Base-by-base conservation (phyloP, 2,329 filamentous ascomycete species). In the Onygenales sp. region DNA sequence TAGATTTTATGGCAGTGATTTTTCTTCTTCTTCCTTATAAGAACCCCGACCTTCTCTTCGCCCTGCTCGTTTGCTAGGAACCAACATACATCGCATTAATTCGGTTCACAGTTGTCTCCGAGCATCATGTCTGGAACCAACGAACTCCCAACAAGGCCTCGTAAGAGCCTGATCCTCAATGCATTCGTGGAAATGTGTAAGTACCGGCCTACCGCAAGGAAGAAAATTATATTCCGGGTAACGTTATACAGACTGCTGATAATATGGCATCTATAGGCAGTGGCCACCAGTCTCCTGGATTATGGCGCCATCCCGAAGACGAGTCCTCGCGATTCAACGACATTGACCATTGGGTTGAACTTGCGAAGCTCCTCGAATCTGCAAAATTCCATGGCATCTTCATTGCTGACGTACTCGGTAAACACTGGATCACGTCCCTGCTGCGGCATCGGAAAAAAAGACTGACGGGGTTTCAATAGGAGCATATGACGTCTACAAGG, bases 401-500 rank as follows among this genome's bases (percentile, higher is more conserved):
- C 65, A 82, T 86, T 51, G 83, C 83, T 0, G 83, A 86, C 62
- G 81, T 85, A 0, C 73, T 86, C 1, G 77, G 75, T 73, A 65
- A 52, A 56, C 55, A 13, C 10, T n/a, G n/a, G 27, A 13, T 14
- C 32, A 17, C 9, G 10, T 63, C 58, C 2, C 59, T 58, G 60
- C 61, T 1, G 59, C 65, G 2, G 61, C 59, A 27, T n/a, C 36
- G 3, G 13, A 39, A 9, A 39, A 39, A 43, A 51, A 34, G 21
- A 27, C 21, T 27, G 21, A 27, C 21, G 21, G 21, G 21, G 21
- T 27, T 27, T 63, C 58, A 62, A 27, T 53, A 67, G 82, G 81
- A 3, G 81, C 81, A 5, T 86, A 87, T 62, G 84, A 88, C 69
- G 82, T 87, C 4, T 87, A 86, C 67, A 81, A 81, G 55, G 78